Conservation (phyloP, 2,329 filamentous ascomycete species). For the Nemania sp. region DNA sequence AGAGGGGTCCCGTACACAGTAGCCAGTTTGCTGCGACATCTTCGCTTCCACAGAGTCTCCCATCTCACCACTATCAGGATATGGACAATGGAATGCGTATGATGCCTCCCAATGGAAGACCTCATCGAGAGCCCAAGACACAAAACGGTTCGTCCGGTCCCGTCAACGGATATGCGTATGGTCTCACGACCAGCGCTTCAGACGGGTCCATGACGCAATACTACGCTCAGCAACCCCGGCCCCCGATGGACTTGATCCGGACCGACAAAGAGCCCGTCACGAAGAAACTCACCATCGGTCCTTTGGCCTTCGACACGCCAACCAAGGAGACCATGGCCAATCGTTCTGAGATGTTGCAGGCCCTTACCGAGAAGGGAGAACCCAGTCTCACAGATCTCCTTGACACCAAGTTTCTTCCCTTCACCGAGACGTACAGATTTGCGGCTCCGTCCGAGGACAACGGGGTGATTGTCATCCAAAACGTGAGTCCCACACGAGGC, state of each 20-base stretch:
- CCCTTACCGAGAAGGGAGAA: constrained; percentile 14
- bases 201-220: constrained; percentile 3
- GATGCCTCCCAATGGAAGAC: too few relatives aligned
- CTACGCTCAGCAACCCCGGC: neutral
- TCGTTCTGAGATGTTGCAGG: constrained; percentile 19
- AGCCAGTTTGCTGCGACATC: too few relatives aligned
- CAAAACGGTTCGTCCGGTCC: neutral
- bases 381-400: constrained; percentile 12
- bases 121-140: too few relatives aligned
- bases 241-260: neutral
- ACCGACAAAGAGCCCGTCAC: neutral
- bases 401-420: constrained; percentile 17
- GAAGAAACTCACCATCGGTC: neutral
- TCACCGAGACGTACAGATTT: constrained; percentile 2
- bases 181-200: constrained; percentile 2
- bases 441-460: neutral
- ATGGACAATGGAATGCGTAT: too few relatives aligned
- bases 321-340: neutral
- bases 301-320: constrained; percentile 8
- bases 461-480: constrained; percentile 55
- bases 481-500: constrained; percentile 46
- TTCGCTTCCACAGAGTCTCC: too few relatives aligned
- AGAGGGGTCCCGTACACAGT: too few relatives aligned
- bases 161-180: constrained; percentile 1
- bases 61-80: too few relatives aligned